Evolutionary conservation across 176 grass and related monocot species (phyloP).

Genomic region (Carex parvula): DNA sequence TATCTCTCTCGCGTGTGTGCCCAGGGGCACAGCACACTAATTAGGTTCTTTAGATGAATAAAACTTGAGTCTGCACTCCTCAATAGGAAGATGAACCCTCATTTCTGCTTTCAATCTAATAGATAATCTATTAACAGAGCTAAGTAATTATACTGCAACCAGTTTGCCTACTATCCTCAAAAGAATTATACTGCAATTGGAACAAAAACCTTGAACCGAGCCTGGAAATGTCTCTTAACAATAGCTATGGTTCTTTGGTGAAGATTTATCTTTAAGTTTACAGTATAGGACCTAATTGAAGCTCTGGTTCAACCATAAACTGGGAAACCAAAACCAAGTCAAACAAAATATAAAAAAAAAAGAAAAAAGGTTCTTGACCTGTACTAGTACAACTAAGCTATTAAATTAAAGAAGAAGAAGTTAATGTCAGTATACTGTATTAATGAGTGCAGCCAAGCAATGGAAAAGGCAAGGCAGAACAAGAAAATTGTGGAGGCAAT

Average conservation of each 20-base stretch:
- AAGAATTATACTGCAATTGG: not conserved
- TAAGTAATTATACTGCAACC: not conserved
- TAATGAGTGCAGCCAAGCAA: slow-evolving; percentile 52
- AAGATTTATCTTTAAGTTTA: not conserved
- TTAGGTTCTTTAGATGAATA: not conserved
- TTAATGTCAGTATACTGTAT: not conserved
- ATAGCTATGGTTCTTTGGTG: not conserved
- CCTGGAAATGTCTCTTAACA: not conserved
- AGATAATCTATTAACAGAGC: not conserved
- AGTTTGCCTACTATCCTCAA: not conserved
- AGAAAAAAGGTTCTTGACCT: not conserved
- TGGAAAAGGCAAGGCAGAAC: slow-evolving; percentile 65
- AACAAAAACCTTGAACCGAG: not conserved
- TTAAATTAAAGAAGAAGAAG: not conserved
- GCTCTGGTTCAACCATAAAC: not conserved
- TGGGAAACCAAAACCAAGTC: not conserved
- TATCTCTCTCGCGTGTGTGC: not conserved
- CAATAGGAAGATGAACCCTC: not conserved
- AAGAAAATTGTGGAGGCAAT: slow-evolving; percentile 53
- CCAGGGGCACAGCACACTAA: not conserved
- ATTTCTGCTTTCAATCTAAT: not conserved
- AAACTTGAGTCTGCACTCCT: not conserved
- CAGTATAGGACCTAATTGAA: not conserved
- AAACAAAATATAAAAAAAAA: not conserved
- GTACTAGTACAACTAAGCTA: not conserved